Percentiles rank a stretch among this genome's conserved stretches.
These are phyloP conservation scores for Diaporthe sp. DNA, from an alignment of 2,329 filamentous ascomycete species.

Conservation along the genomic window DNA sequence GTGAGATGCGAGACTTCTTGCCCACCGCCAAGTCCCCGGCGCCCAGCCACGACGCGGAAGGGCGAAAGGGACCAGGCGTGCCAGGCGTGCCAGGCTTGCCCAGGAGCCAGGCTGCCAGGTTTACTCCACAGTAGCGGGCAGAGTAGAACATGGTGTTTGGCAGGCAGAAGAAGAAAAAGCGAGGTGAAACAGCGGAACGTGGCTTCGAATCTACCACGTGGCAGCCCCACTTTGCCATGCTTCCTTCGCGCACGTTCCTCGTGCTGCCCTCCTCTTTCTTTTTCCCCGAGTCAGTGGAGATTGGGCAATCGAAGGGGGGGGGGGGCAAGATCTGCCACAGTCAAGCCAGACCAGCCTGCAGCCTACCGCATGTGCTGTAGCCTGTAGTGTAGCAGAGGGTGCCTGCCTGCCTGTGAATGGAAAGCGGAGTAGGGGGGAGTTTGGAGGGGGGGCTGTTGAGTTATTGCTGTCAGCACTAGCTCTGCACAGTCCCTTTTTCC, in stretches of 20 bases:
- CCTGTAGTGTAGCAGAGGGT: background rate
- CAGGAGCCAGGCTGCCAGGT: too few species aligned
- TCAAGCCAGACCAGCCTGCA: background rate
- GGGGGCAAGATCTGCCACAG: conserved; percentile 17
- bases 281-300: conserved; percentile 28
- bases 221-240: conserved; percentile 42
- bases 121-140: background rate
- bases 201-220: conserved; percentile 39
- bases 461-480: conserved; percentile 15
- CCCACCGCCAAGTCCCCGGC: conserved; percentile 13
- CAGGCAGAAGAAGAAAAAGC: conserved; percentile 1
- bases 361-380: background rate
- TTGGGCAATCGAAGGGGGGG: conserved; percentile 19
- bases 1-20: conserved; percentile 12
- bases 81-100: background rate
- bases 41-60: conserved; percentile 23
- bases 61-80: too few species aligned
- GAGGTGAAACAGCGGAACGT: conserved; percentile 32
- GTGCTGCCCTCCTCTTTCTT: conserved; percentile 19
- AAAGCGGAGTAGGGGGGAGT: conserved; percentile 5
- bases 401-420: background rate
- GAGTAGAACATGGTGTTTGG: background rate
- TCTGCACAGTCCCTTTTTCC: conserved; percentile 13
- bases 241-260: conserved; percentile 26
- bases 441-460: background rate